Conservation (phyloP, 805 yeast species). For the Jamesozyma hellenica region DNA sequence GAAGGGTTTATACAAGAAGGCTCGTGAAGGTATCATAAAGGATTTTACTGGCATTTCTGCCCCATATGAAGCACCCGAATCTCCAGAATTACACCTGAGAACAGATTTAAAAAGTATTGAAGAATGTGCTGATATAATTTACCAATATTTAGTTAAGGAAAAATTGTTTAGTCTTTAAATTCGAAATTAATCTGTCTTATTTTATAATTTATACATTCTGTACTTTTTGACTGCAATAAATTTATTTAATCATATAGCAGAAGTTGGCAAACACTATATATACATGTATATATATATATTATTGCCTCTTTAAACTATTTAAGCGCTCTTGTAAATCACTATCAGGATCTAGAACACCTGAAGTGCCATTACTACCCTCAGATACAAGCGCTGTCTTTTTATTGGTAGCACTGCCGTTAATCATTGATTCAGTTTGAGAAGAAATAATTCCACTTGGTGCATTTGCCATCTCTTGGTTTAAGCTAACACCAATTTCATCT, state of each 20-base stretch:
- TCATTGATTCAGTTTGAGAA: slow-evolving; percentile 12
- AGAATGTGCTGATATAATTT: slow-evolving; percentile 66
- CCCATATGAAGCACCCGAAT: slow-evolving; percentile 87
- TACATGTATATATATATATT: too few relatives aligned
- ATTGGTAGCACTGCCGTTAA: slow-evolving; percentile 7
- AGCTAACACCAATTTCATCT: slow-evolving; percentile 91
- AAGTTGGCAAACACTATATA: too few relatives aligned
- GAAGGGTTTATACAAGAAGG: slow-evolving; percentile 92
- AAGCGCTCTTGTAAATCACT: slow-evolving; percentile 85
- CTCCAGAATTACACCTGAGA: slow-evolving; percentile 72
- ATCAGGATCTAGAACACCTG: slow-evolving; percentile 36
- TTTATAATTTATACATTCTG: too few relatives aligned
- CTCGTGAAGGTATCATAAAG: slow-evolving; percentile 86
- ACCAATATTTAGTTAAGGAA: slow-evolving; percentile 52
- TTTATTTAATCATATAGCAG: too few relatives aligned
- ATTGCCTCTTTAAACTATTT: slow-evolving; percentile 59
- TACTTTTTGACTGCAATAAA: too few relatives aligned
- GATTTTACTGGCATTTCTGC: slow-evolving; percentile 95
- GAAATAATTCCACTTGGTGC: slow-evolving; percentile 34
- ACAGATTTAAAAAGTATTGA: slow-evolving; percentile 67
- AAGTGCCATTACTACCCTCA: slow-evolving; percentile 17
- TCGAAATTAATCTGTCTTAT: neutral
- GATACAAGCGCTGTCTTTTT: slow-evolving; percentile 31
- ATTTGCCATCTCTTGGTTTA: slow-evolving; percentile 40
- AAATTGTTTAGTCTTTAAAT: slow-evolving; percentile 17